These are phyloP conservation scores for Malus domestica DNA, from an alignment of 306 rosid species.

Conservation along the genomic window DNA sequence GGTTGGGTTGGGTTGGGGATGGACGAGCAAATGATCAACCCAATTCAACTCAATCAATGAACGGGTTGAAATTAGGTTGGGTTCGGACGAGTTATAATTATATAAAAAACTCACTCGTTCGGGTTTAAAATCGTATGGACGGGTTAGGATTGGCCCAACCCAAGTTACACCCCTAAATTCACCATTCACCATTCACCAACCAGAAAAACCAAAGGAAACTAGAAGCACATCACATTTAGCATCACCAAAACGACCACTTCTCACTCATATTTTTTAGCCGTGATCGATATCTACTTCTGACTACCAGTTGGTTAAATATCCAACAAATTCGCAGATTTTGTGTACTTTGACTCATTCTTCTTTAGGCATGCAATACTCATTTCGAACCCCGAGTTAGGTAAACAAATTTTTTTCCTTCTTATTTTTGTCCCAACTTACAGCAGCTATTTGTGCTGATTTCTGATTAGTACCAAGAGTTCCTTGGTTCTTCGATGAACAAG, in stretches of 20 bases:
- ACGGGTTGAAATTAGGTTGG: too few relatives aligned
- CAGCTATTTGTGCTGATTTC: background rate
- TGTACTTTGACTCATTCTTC: background rate
- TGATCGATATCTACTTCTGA: background rate
- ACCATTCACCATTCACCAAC: background rate
- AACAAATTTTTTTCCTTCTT: too few relatives aligned
- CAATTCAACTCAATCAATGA: too few relatives aligned
- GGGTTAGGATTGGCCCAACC: too few relatives aligned
- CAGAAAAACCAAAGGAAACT: background rate
- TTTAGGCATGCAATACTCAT: background rate
- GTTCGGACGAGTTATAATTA: too few relatives aligned
- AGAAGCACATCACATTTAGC: background rate
- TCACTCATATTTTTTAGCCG: background rate
- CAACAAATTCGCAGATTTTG: background rate
- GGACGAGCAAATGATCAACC: too few relatives aligned
- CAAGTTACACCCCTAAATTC: too few relatives aligned
- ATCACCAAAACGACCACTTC: background rate
- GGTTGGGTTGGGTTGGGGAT: too few relatives aligned
- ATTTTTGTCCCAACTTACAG: background rate
- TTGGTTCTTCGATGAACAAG: background rate
- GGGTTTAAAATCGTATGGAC: too few relatives aligned
- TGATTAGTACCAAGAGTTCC: background rate
- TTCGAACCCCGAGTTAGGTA: background rate
- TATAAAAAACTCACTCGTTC: too few relatives aligned
- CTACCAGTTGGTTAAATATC: background rate